Evolutionary conservation across 345 rosid species (phyloP), one percentile per base, ranked within the genome.

Genomic region (Eucalyptus albens): DNA sequence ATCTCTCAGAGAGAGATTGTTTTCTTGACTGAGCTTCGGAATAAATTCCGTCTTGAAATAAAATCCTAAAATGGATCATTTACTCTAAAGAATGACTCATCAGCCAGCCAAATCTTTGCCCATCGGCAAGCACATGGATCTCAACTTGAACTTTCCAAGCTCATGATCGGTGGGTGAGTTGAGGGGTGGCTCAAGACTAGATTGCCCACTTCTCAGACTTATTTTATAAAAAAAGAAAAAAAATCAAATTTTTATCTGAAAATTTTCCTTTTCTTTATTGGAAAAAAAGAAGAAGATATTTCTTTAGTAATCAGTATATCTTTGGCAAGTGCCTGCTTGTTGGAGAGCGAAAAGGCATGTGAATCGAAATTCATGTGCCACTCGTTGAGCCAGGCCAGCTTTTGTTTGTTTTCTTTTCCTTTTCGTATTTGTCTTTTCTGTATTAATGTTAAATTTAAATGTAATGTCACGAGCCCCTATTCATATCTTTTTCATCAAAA

Each of bases 1-100:
- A 0, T 4, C 17, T 14, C 3, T 29, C 0, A 0, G 4, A 13
- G 29, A 2, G 5, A 15, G 1, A 65, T 15, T 65, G 1, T 7
- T 14, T 65, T 7, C 37, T 62, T 4, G 0, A 62, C 2, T 50
- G 1, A 4, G 2, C 16, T 4, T n/a, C 11, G 2, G 0, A n/a
- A 0, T n/a, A 31, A 3, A 15, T n/a, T 11, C 2, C 2, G 0
- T 69, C 81, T 69, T 9, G 0, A 33, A 31, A 5, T 16, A 69
- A 8, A 2, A 72, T 0, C 4, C 4, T 33, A 19, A 50, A 50
- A 50, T 2, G 7, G 1, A 50, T 15, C 3, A 2, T 50, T 50
- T 0, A 50, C 3, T 50, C 53, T 50, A 0, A 0, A 50, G 15
- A 50, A 15, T 50, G 19, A 0, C 53, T 50, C 1, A 50, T 50